Evolutionary conservation across 345 rosid genomes (phyloP).

Genomic region (Carallia pectinifolia): DNA sequence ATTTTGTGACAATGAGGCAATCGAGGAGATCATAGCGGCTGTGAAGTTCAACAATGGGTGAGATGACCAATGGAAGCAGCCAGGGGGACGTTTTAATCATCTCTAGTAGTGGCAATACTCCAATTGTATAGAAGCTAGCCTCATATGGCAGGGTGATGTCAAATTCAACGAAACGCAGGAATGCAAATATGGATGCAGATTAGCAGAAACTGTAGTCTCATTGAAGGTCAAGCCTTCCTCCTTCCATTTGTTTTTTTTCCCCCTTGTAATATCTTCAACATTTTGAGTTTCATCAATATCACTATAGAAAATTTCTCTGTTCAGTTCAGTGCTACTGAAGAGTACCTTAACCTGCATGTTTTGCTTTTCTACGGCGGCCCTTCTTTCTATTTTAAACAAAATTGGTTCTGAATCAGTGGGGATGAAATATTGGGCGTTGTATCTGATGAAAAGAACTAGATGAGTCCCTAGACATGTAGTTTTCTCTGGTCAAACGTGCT

Average conservation of each 20-base stretch:
- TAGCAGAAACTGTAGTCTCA: slow-evolving; percentile 13
- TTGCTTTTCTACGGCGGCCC: background rate
- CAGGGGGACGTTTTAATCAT: slow-evolving; percentile 10
- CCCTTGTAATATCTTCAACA: slow-evolving; percentile 5
- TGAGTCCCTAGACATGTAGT: no score
- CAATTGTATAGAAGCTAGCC: slow-evolving; percentile 44
- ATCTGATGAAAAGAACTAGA: no score
- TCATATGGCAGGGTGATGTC: slow-evolving; percentile 36
- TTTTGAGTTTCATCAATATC: slow-evolving; percentile 22
- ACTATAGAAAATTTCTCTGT: slow-evolving; percentile 14
- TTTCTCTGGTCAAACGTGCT: no score
- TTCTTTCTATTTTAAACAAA: no score
- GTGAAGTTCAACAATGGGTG: slow-evolving; percentile 15
- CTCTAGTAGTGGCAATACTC: slow-evolving; percentile 36
- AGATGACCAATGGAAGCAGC: slow-evolving; percentile 20
- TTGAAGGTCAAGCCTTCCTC: slow-evolving; percentile 31
- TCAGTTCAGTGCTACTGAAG: background rate
- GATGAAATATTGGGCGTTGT: no score
- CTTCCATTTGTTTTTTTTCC: slow-evolving; percentile 10
- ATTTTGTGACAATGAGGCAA: slow-evolving; percentile 15
- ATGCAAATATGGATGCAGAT: slow-evolving; percentile 32
- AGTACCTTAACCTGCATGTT: background rate
- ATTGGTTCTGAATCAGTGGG: no score
- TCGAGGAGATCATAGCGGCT: slow-evolving; percentile 10
- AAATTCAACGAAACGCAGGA: slow-evolving; percentile 23